phyloP scores from a whole-genome alignment of 768 basidiomycete species.

The Boletus bicolor region DNA sequence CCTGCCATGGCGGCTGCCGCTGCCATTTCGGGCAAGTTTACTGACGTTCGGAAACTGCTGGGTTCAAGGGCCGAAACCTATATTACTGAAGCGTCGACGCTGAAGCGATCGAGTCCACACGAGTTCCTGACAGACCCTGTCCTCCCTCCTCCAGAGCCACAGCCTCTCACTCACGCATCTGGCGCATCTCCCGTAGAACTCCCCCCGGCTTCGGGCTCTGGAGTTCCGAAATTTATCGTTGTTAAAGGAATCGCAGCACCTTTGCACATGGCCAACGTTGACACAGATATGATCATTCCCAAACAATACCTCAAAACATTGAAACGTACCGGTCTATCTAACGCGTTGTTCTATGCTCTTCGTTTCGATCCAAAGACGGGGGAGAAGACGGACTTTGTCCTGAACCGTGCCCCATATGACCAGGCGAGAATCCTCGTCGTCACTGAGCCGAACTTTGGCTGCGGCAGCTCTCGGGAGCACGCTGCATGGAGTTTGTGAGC shows the following conservation, averaged over 20 bases:
- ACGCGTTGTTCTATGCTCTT: conserved; percentile 79
- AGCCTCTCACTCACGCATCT: conserved; percentile 33
- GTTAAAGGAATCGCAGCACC: conserved; percentile 77
- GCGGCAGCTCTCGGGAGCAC: conserved; percentile 87
- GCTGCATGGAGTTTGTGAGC: conserved; percentile 84
- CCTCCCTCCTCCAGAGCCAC: conserved; percentile 51
- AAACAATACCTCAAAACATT: conserved; percentile 93
- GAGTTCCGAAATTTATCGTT: conserved; percentile 60
- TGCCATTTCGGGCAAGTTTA: conserved; percentile 79
- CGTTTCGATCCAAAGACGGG: conserved; percentile 76
- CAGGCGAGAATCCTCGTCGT: conserved; percentile 77
- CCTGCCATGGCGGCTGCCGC: conserved; percentile 94
- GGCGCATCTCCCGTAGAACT: conserved; percentile 30
- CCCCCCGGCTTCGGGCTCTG: conserved; percentile 45
- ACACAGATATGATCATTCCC: conserved; percentile 93
- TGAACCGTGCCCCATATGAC: conserved; percentile 78
- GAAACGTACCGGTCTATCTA: conserved; percentile 82
- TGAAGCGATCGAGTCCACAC: conserved; percentile 68
- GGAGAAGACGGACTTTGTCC: conserved; percentile 78
- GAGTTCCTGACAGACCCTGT: conserved; percentile 77
- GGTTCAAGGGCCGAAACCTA: conserved; percentile 41
- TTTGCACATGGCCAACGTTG: conserved; percentile 79
- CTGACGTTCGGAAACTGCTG: conserved; percentile 79
- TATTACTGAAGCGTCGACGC: conserved; percentile 43
- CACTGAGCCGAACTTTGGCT: conserved; percentile 87